Evolutionary conservation across 2,329 filamentous ascomycete species (phyloP).

Genomic region (Talaromyces sp.): DNA sequence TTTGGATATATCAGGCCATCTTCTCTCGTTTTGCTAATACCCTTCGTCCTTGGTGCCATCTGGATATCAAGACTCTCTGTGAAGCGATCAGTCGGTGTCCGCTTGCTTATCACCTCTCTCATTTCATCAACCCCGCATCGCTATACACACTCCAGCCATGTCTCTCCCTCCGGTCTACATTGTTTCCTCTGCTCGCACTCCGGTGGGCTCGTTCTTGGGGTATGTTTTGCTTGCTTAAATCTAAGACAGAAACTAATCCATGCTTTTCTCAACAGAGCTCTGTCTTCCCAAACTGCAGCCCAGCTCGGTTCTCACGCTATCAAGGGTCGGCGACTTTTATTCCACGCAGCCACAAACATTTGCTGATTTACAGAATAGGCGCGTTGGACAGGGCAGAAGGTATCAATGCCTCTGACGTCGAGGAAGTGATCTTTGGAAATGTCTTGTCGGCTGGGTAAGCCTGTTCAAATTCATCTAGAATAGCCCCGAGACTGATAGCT

Average conservation of each 20-base stretch:
- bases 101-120: neutral
- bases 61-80: neutral
- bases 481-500: neutral
- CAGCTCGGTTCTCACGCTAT: slow-evolving; percentile 89
- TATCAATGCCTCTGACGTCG: slow-evolving; percentile 81
- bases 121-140: slow-evolving; percentile 6
- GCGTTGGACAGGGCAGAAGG: slow-evolving; percentile 81
- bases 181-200: slow-evolving; percentile 84
- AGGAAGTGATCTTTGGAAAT: slow-evolving; percentile 98
- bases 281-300: slow-evolving; percentile 78
- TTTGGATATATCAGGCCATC: neutral
- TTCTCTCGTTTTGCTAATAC: neutral
- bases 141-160: slow-evolving; percentile 46
- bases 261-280: slow-evolving; percentile 55
- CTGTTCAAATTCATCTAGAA: neutral
- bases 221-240: slow-evolving; percentile 40
- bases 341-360: neutral
- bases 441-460: slow-evolving; percentile 89
- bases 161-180: slow-evolving; percentile 90
- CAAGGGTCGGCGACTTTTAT: slow-evolving; percentile 58
- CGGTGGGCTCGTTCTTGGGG: slow-evolving; percentile 92
- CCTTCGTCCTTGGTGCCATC: neutral
- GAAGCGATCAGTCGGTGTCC: too few species aligned
- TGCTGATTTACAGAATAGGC: slow-evolving; percentile 45
- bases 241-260: slow-evolving; percentile 6